phyloP scores from a whole-genome alignment of 352 stramenopile species.

The Phytopythium boreale region DNA sequence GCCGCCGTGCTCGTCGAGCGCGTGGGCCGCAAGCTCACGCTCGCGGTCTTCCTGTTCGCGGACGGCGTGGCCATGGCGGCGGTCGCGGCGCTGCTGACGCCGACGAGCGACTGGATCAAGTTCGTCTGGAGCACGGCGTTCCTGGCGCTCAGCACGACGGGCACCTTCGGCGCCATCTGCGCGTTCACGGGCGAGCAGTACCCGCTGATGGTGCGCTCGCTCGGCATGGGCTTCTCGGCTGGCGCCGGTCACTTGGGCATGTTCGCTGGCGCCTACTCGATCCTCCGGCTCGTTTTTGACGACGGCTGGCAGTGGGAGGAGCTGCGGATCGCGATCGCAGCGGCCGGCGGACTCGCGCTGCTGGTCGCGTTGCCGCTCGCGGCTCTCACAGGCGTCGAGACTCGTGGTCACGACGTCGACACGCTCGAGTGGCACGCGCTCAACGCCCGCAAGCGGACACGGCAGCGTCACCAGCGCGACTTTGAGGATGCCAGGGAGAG shows the following conservation, averaged over 20 bases:
- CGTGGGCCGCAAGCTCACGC: slow-evolving; percentile 25
- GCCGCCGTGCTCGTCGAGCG: slow-evolving; percentile 36
- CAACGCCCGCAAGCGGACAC: slow-evolving; percentile 14
- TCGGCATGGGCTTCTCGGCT: slow-evolving; percentile 34
- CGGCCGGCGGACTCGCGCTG: slow-evolving; percentile 14
- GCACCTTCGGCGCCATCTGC: slow-evolving; percentile 26
- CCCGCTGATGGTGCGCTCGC: slow-evolving; percentile 35
- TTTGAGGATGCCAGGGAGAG: not conserved
- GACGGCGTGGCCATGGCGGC: slow-evolving; percentile 23
- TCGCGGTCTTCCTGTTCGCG: slow-evolving; percentile 31
- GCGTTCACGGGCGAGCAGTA: slow-evolving; percentile 48
- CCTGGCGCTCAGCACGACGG: slow-evolving; percentile 21
- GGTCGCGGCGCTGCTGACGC: slow-evolving; percentile 18
- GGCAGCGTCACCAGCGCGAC: slow-evolving; percentile 5
- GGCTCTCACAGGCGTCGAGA: slow-evolving; percentile 31
- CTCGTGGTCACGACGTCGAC: slow-evolving; percentile 34
- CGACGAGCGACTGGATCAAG: slow-evolving; percentile 12
- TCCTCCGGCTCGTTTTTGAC: slow-evolving; percentile 23
- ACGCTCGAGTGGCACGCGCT: slow-evolving; percentile 18
- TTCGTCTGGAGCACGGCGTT: slow-evolving; percentile 13
- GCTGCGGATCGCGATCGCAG: slow-evolving; percentile 21
- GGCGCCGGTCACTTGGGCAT: slow-evolving; percentile 38
- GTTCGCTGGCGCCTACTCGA: slow-evolving; percentile 32
- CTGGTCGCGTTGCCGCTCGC: slow-evolving; percentile 21
- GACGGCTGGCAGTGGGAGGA: slow-evolving; percentile 23